Conservation (phyloP, 805 yeast genomes). For the Candida maris region DNA sequence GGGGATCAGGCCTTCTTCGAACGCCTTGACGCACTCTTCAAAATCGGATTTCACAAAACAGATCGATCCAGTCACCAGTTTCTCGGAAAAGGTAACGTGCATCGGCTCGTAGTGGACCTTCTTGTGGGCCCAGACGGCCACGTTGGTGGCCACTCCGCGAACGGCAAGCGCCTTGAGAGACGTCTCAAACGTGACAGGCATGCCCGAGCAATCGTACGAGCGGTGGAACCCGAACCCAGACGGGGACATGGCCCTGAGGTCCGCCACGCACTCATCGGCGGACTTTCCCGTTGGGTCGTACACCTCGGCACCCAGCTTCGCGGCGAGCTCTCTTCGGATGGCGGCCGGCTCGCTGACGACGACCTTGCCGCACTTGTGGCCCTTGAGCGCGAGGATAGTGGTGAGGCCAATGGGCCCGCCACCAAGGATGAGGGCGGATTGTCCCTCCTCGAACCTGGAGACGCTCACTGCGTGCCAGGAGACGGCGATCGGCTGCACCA, state of each 20-base stretch:
- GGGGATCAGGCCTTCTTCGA: slow-evolving; percentile 35
- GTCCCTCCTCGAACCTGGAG: slow-evolving; percentile 41
- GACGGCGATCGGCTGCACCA: slow-evolving; percentile 56
- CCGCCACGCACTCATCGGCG: slow-evolving; percentile 28
- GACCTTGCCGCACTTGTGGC: slow-evolving; percentile 44
- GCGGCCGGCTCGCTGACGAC: slow-evolving; percentile 61
- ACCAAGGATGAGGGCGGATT: slow-evolving; percentile 49
- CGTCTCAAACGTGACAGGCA: slow-evolving; percentile 42
- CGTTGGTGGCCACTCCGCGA: slow-evolving; percentile 43
- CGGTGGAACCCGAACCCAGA: slow-evolving; percentile 45
- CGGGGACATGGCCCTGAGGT: slow-evolving; percentile 35
- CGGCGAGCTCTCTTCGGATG: slow-evolving; percentile 59
- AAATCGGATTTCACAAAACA: slow-evolving; percentile 44
- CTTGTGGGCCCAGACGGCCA: slow-evolving; percentile 49
- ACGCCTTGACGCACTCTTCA: slow-evolving; percentile 39
- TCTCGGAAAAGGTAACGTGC: slow-evolving; percentile 43
- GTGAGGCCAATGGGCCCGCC: slow-evolving; percentile 65
- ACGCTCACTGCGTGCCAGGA: slow-evolving; percentile 56
- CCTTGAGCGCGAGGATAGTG: slow-evolving; percentile 50
- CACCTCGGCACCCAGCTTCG: slow-evolving; percentile 41
- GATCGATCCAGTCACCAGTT: slow-evolving; percentile 41
- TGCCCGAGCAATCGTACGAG: slow-evolving; percentile 54
- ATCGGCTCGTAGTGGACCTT: slow-evolving; percentile 42
- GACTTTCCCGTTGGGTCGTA: slow-evolving; percentile 33
- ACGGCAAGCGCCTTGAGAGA: slow-evolving; percentile 38